Conservation (phyloP, 108 stramenopile species). For the Cyclotella choctawhatcheeana region DNA sequence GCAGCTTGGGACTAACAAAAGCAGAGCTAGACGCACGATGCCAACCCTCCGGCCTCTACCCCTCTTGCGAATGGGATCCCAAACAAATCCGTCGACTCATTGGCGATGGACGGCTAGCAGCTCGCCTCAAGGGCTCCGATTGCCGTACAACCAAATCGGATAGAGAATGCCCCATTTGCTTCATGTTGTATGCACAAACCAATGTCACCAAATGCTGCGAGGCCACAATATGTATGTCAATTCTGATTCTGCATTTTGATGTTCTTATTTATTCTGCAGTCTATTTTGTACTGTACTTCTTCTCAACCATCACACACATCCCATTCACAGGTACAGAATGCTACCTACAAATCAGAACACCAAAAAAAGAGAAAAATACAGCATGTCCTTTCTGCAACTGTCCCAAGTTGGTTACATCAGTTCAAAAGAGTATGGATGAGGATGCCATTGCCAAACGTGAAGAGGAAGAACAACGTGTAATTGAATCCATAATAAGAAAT, state of each 20-base stretch:
- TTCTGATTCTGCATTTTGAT: too few species aligned
- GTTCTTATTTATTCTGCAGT: too few species aligned
- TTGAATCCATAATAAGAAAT: conserved; percentile 58
- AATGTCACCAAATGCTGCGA: conserved; percentile 84
- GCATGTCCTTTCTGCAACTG: conserved; percentile 81
- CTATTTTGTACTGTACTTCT: too few species aligned
- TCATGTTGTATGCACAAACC: conserved; percentile 69
- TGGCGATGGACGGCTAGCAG: conserved; percentile 72
- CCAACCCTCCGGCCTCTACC: conserved; percentile 74
- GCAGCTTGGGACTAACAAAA: conserved; percentile 53
- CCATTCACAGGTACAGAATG: too few species aligned
- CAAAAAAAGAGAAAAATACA: conserved; percentile 60
- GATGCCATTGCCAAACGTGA: conserved; percentile 48
- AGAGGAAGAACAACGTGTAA: conserved; percentile 58
- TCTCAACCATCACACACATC: too few species aligned
- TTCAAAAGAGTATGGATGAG: conserved; percentile 52
- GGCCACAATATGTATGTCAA: conserved; percentile 82
- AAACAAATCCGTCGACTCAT: conserved; percentile 75
- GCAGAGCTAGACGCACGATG: conserved; percentile 75
- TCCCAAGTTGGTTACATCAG: conserved; percentile 50
- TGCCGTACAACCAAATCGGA: conserved; percentile 43
- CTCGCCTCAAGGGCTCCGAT: conserved; percentile 70
- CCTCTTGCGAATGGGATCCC: conserved; percentile 74
- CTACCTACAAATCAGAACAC: conserved; percentile 80
- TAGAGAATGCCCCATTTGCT: conserved; percentile 91